phyloP scores from a whole-genome alignment of 2,329 filamentous ascomycete species.

The Cercospora nicotianae region DNA sequence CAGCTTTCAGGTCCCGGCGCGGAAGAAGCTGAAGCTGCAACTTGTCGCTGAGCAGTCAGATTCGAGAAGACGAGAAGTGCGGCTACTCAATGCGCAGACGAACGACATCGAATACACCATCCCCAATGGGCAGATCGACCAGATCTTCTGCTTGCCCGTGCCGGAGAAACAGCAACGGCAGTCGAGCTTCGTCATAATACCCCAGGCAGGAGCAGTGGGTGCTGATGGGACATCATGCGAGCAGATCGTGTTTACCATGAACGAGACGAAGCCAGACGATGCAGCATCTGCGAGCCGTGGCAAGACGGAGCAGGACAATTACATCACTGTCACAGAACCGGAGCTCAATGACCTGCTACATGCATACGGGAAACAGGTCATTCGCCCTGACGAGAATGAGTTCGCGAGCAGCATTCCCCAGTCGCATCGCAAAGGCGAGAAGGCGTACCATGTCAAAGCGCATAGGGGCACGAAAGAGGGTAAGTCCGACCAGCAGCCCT shows the following conservation, averaged over 20 bases:
- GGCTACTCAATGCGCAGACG: conserved; percentile 33
- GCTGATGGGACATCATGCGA: conserved; percentile 45
- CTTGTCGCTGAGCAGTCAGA: conserved; percentile 45
- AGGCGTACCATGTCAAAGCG: conserved; percentile 64
- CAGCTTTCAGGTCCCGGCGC: conserved; percentile 61
- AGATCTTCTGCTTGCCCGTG: conserved; percentile 62
- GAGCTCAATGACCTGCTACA: conserved; percentile 53
- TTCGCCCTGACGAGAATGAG: conserved; percentile 56
- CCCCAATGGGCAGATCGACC: conserved; percentile 54
- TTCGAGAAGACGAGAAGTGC: conserved; percentile 28
- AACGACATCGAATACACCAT: conserved; percentile 45
- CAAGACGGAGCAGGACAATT: conserved; percentile 45
- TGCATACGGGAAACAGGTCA: conserved; percentile 48
- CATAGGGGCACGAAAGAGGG: conserved; percentile 66
- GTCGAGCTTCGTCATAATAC: conserved; percentile 63
- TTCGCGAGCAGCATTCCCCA: conserved; percentile 62
- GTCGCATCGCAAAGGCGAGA: conserved; percentile 62
- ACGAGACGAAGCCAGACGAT: conserved; percentile 50
- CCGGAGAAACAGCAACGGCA: conserved; percentile 65
- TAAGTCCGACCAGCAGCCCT: conserved; percentile 29
- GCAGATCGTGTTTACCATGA: conserved; percentile 61
- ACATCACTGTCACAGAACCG: conserved; percentile 46
- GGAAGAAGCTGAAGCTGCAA: conserved; percentile 64
- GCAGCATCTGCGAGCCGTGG: conserved; percentile 42
- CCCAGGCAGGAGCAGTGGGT: conserved; percentile 50